Percentiles rank a stretch among this genome's conserved stretches.
Evolutionary conservation across 1,139 yeast genomes (phyloP).

Genomic region (Pichia sp.): DNA sequence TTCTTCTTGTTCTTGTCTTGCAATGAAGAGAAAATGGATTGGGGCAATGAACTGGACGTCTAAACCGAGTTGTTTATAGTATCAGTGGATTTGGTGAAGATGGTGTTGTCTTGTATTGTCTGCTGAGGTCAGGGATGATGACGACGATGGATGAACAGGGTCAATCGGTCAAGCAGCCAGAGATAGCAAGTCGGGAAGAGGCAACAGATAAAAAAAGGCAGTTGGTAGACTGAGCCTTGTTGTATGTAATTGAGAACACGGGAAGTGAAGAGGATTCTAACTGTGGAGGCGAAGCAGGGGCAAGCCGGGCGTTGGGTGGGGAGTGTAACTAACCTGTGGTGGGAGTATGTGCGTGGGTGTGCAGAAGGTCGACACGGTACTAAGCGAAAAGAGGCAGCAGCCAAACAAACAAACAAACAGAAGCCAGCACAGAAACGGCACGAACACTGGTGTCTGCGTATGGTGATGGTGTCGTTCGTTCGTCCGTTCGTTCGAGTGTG

Average conservation of each 20-base stretch:
- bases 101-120: neutral
- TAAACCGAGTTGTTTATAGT: neutral
- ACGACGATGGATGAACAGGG: too few species aligned
- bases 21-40: neutral
- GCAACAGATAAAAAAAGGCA: neutral
- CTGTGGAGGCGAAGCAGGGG: neutral
- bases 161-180: too few species aligned
- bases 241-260: neutral
- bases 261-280: neutral
- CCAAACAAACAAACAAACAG: neutral
- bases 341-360: neutral
- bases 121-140: too few species aligned
- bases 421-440: neutral
- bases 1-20: neutral
- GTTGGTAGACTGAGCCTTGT: neutral
- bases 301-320: neutral
- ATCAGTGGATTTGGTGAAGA: neutral
- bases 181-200: neutral
- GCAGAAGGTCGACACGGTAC: neutral
- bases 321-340: neutral
- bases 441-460: neutral
- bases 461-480: conserved; percentile 1
- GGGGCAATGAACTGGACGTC: neutral
- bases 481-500: neutral
- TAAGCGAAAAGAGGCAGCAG: neutral